Evolutionary conservation across 2,329 filamentous ascomycete genomes (phyloP).

Genomic region (Aspergillus puulaauensis): DNA sequence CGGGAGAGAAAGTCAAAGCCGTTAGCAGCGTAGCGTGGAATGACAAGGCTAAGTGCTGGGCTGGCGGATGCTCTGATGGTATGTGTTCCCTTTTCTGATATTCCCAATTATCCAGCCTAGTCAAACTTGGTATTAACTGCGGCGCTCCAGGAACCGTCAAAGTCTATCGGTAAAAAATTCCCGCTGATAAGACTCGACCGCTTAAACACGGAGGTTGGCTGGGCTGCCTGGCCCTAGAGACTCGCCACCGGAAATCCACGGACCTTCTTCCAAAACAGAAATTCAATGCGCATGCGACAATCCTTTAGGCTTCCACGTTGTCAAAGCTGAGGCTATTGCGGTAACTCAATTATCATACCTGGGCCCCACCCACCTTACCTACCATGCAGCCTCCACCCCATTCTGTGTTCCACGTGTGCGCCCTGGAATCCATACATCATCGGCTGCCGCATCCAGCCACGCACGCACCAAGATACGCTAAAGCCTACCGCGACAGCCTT

Average conservation of each 20-base stretch:
- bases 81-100: constrained; percentile 14
- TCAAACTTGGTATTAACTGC: constrained; percentile 4
- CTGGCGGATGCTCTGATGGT: constrained; percentile 45
- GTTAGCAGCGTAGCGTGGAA: constrained; percentile 49
- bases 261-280: not conserved
- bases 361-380: too few species aligned
- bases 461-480: not conserved
- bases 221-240: not conserved
- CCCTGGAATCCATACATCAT: not conserved
- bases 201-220: not conserved
- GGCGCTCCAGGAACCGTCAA: constrained; percentile 19
- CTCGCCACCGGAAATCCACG: not conserved
- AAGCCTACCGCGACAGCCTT: not conserved
- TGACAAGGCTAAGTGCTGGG: constrained; percentile 40
- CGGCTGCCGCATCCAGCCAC: not conserved
- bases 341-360: not conserved
- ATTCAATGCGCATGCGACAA: not conserved
- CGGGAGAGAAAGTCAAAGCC: constrained; percentile 41
- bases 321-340: constrained; percentile 1
- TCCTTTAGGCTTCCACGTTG: not conserved
- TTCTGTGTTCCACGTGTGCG: not conserved
- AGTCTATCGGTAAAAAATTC: constrained; percentile 15
- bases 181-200: not conserved
- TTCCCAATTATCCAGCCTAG: not conserved
- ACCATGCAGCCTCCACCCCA: not conserved